These are phyloP conservation scores for Solanum chilense DNA, from an alignment of 257 asterid genomes.

Conservation along the genomic window DNA sequence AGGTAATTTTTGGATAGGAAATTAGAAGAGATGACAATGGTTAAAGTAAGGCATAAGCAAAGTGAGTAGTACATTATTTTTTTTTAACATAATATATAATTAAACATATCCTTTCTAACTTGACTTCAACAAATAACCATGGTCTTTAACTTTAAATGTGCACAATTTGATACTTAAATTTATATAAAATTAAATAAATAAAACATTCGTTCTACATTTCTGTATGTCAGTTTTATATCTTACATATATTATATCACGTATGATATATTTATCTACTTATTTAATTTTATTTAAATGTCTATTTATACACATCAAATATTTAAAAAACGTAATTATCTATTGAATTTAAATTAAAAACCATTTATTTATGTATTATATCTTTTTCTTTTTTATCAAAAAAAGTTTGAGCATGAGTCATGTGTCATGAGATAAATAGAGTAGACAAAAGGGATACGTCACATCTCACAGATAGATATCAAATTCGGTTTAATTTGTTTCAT, in stretches of 20 bases:
- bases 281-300: no score
- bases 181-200: no score
- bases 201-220: neutral
- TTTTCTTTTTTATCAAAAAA: neutral
- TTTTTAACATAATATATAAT: no score
- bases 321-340: no score
- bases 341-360: no score
- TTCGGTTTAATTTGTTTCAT: neutral
- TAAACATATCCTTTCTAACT: no score
- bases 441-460: neutral
- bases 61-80: neutral
- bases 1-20: neutral
- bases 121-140: neutral
- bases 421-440: neutral
- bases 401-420: neutral
- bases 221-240: neutral
- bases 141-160: no score
- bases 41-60: neutral
- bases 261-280: neutral
- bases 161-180: neutral
- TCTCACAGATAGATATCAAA: neutral
- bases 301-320: fast-evolving
- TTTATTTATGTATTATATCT: no score
- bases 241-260: neutral
- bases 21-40: neutral